Percentiles rank a stretch among this genome's conserved stretches.
These are phyloP conservation scores for Penicillium pulvis DNA, from an alignment of 495 filamentous ascomycete species.

Conservation along the genomic window DNA sequence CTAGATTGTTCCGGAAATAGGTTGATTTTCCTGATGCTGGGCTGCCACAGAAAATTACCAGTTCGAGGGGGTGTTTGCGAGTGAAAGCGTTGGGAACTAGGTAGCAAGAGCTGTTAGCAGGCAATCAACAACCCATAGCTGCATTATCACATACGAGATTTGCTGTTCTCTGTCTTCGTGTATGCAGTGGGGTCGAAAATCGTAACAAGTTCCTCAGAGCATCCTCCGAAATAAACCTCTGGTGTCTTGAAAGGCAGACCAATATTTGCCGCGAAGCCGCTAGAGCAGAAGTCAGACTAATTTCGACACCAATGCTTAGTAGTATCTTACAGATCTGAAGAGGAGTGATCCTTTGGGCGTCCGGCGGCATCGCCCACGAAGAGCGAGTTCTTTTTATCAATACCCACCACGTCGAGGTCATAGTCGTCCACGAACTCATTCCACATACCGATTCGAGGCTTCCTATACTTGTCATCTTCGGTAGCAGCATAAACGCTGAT, in stretches of 20 bases:
- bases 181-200: constrained; percentile 68
- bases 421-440: constrained; percentile 73
- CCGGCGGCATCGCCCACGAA: constrained; percentile 93
- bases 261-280: constrained; percentile 79
- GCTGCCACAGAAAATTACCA: constrained; percentile 84
- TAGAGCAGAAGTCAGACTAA: constrained; percentile 9
- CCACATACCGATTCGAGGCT: constrained; percentile 93
- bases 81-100: constrained; percentile 45
- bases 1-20: constrained; percentile 78
- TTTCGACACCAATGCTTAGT: neutral
- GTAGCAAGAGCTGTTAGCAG: neutral
- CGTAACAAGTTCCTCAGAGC: constrained; percentile 57
- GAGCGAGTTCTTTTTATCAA: constrained; percentile 69
- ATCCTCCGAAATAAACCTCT: constrained; percentile 86
- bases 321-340: constrained; percentile 67
- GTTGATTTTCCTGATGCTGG: constrained; percentile 90
- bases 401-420: constrained; percentile 61
- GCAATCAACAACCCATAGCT: neutral
- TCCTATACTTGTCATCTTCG: constrained; percentile 75
- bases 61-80: constrained; percentile 66
- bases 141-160: constrained; percentile 31
- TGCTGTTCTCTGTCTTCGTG: constrained; percentile 39
- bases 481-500: constrained; percentile 85
- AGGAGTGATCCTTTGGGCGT: constrained; percentile 66
- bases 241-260: constrained; percentile 81